Evolutionary conservation across 768 basidiomycete genomes (phyloP).

Genomic region (Suillus decipiens): DNA sequence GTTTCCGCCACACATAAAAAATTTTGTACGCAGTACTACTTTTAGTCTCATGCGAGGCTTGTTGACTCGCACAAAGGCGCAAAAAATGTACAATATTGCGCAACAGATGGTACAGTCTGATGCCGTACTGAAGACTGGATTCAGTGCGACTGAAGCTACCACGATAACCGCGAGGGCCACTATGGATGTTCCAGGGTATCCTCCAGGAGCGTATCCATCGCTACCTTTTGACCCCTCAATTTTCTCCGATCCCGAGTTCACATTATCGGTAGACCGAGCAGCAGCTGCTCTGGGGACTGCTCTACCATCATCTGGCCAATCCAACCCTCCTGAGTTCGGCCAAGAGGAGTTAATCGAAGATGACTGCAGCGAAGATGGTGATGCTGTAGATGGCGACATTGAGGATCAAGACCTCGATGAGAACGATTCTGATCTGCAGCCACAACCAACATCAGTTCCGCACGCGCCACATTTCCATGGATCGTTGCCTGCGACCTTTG

Average conservation of each 20-base stretch:
- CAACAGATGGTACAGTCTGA: slow-evolving; percentile 61
- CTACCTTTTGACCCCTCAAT: slow-evolving; percentile 54
- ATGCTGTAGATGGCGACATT: slow-evolving; percentile 45
- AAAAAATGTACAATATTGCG: slow-evolving; percentile 68
- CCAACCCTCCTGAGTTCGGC: slow-evolving; percentile 37
- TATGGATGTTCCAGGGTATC: slow-evolving; percentile 38
- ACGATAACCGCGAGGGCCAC: slow-evolving; percentile 14
- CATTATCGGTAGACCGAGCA: slow-evolving; percentile 51
- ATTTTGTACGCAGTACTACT: slow-evolving; percentile 55
- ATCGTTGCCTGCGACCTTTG: slow-evolving; percentile 29
- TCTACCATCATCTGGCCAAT: slow-evolving; percentile 32
- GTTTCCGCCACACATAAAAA: slow-evolving; percentile 66
- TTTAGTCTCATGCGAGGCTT: slow-evolving; percentile 27
- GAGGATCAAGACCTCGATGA: slow-evolving; percentile 39
- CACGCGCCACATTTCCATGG: slow-evolving; percentile 18
- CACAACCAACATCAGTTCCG: slow-evolving; percentile 21
- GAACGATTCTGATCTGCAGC: slow-evolving; percentile 31
- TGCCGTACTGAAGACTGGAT: slow-evolving; percentile 38
- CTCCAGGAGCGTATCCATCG: slow-evolving; percentile 42
- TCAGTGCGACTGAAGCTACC: slow-evolving; percentile 32
- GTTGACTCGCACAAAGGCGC: slow-evolving; percentile 45
- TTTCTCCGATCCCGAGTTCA: slow-evolving; percentile 56
- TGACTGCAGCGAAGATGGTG: slow-evolving; percentile 49
- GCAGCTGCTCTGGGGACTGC: slow-evolving; percentile 35
- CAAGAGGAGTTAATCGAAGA: slow-evolving; percentile 40